These are phyloP conservation scores for Globisporangium middletonii DNA, from an alignment of 352 stramenopile species.

Conservation along the genomic window DNA sequence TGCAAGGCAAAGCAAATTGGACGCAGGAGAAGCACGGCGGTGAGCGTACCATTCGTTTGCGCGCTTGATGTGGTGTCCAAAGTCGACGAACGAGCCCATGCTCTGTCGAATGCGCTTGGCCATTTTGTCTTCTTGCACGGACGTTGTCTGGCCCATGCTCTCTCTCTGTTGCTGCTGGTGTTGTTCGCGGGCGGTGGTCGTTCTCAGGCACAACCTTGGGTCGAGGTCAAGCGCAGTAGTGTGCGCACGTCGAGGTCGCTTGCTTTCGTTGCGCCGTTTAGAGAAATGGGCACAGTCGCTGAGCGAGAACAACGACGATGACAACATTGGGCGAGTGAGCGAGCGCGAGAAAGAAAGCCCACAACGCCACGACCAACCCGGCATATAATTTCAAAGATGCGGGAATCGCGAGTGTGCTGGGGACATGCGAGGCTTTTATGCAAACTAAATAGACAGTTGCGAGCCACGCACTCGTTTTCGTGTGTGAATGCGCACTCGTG, in stretches of 20 bases:
- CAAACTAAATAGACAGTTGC: no score
- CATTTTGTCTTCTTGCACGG: conserved; percentile 67
- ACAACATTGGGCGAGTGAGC: background rate
- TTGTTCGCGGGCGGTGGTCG: background rate
- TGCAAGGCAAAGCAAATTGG: background rate
- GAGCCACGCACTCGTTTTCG: background rate
- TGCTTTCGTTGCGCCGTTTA: conserved; percentile 7
- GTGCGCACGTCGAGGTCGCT: background rate
- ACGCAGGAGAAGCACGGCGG: background rate
- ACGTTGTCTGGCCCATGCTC: conserved; percentile 68
- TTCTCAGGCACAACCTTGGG: no score
- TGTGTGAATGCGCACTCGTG: background rate
- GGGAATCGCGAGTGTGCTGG: background rate
- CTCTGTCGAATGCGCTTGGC: conserved; percentile 58
- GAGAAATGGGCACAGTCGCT: conserved; percentile 9
- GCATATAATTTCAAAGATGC: conserved; percentile 6
- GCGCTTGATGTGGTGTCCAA: conserved; percentile 62
- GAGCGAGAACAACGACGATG: background rate
- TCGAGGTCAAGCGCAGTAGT: background rate
- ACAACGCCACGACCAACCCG: conserved; percentile 3
- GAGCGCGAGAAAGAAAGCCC: conserved; percentile 1
- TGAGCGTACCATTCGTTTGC: conserved; percentile 67
- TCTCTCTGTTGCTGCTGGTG: background rate
- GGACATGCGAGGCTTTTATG: background rate
- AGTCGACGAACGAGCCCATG: conserved; percentile 70